Evolutionary conservation across 2,329 filamentous ascomycete genomes (phyloP).

Genomic region (Cladobotryum mycophilum): DNA sequence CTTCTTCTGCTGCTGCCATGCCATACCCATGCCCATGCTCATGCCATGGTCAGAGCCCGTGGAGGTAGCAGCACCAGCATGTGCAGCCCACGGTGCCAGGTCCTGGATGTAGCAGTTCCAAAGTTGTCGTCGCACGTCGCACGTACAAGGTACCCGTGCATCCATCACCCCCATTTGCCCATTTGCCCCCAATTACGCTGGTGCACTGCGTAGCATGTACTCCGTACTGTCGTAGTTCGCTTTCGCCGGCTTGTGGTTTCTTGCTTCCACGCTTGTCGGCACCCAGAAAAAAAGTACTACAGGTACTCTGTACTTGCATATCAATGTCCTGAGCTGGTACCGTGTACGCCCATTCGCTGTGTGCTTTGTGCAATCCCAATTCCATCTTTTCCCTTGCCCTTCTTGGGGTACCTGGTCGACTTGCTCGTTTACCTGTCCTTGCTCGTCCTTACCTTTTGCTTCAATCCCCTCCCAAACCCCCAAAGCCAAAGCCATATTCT

Average conservation of each 20-base stretch:
- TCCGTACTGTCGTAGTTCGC: too few relatives aligned
- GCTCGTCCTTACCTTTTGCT: not conserved
- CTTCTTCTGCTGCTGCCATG: too few relatives aligned
- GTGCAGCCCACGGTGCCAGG: too few relatives aligned
- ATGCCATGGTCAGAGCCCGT: too few relatives aligned
- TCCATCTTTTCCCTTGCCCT: conserved; percentile 5
- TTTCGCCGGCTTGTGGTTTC: too few relatives aligned
- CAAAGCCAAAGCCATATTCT: conserved; percentile 3
- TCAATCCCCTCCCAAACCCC: conserved; percentile 9
- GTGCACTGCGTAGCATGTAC: too few relatives aligned
- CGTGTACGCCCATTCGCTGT: not conserved
- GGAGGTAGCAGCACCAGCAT: too few relatives aligned
- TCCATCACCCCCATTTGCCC: not conserved
- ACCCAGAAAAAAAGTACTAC: not conserved
- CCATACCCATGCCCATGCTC: too few relatives aligned
- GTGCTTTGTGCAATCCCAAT: not conserved
- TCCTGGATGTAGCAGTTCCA: too few relatives aligned
- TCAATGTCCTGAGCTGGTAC: not conserved
- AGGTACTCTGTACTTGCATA: not conserved
- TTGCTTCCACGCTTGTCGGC: too few relatives aligned
- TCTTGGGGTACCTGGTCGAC: conserved; percentile 3
- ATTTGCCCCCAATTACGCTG: not conserved
- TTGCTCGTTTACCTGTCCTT: conserved; percentile 1
- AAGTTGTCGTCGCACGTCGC: too few relatives aligned
- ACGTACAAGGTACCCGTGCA: too few relatives aligned